Evolutionary conservation across 2,329 filamentous ascomycete genomes (phyloP).

Genomic region (Talaromyces sp.): DNA sequence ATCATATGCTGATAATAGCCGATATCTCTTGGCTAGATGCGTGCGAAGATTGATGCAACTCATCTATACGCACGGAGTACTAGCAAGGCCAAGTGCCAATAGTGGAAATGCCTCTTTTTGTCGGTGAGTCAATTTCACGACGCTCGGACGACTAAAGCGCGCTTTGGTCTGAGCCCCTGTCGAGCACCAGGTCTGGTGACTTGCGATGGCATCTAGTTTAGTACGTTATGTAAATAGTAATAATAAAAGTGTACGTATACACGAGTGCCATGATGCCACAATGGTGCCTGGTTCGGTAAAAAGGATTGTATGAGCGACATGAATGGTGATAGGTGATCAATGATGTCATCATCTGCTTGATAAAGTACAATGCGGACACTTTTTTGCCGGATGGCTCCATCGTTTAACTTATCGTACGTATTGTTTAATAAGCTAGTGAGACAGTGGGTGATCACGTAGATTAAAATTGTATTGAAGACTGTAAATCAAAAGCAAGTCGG

Average conservation of each 20-base stretch:
- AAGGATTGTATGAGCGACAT: neutral
- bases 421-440: neutral
- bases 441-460: neutral
- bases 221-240: neutral
- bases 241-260: neutral
- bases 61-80: neutral
- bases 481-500: slow-evolving; percentile 7
- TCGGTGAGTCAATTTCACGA: neutral
- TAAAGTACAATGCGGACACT: neutral
- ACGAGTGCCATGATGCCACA: too few relatives aligned
- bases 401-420: neutral
- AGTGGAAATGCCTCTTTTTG: neutral
- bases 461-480: slow-evolving; percentile 2
- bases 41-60: neutral
- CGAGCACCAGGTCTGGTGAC: neutral
- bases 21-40: neutral
- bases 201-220: neutral
- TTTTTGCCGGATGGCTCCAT: neutral
- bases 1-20: neutral
- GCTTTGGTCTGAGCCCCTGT: neutral
- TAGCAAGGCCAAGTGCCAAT: neutral
- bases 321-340: neutral
- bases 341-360: slow-evolving; percentile 1
- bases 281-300: neutral
- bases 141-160: neutral